A percentile compares a stretch with the other conserved stretches of the same genome.
These are phyloP conservation scores for Adansonia digitata DNA, from an alignment of 345 rosid genomes.

Conservation along the genomic window DNA sequence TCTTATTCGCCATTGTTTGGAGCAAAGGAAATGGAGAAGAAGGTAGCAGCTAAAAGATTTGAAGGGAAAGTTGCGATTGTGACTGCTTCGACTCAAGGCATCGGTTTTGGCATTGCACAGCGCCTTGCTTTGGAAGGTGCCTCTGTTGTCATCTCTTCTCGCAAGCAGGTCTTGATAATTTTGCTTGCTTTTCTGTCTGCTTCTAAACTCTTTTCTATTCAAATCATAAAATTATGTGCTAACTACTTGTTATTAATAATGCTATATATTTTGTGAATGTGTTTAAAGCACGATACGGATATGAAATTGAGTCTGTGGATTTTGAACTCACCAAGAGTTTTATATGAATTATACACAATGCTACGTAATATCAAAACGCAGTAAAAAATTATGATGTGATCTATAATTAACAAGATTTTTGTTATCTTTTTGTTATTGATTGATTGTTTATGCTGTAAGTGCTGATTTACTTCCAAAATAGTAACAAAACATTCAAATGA, in stretches of 20 bases:
- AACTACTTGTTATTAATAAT: no score
- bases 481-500: neutral
- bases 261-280: no score
- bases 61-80: conserved; percentile 84
- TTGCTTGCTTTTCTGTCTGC: no score
- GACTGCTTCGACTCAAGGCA: conserved; percentile 94
- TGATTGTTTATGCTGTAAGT: neutral
- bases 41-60: conserved; percentile 28
- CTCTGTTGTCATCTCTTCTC: conserved; percentile 59
- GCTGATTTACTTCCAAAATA: neutral
- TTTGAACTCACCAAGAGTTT: neutral
- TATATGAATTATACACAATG: neutral
- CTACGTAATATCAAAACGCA: no score
- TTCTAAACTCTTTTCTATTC: no score
- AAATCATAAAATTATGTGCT: neutral
- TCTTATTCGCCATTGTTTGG: neutral
- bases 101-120: conserved; percentile 71
- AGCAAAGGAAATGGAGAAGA: neutral
- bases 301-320: neutral
- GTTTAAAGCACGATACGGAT: no score
- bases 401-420: neutral
- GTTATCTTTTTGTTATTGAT: neutral
- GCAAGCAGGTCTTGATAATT: conserved; percentile 47
- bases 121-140: conserved; percentile 84
- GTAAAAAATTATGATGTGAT: neutral